Percentiles rank a stretch among this genome's conserved stretches.
phyloP scores from a whole-genome alignment of 2,329 filamentous ascomycete species.

The Microdochium paspali region DNA sequence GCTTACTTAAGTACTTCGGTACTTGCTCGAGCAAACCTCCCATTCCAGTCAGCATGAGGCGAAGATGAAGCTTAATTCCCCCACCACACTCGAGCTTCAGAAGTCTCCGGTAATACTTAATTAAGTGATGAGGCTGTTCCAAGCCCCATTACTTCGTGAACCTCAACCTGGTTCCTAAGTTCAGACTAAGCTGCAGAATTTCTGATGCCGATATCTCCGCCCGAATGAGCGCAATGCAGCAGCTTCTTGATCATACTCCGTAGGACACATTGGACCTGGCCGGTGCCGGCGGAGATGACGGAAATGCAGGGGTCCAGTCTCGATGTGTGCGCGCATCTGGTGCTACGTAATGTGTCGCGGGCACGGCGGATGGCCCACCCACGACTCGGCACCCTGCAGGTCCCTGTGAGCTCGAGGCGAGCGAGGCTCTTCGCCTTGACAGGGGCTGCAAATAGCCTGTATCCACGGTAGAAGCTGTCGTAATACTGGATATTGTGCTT shows the following conservation, averaged over 20 bases:
- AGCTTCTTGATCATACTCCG: background rate
- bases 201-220: background rate
- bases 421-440: background rate
- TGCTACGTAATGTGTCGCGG: background rate
- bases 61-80: no score
- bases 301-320: background rate
- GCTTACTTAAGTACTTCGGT: no score
- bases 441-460: no score
- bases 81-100: no score
- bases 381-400: background rate
- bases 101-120: no score
- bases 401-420: background rate
- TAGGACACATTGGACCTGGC: background rate
- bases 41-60: no score
- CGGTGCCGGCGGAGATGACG: background rate
- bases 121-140: no score
- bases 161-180: background rate
- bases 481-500: no score
- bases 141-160: no score
- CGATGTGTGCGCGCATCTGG: background rate
- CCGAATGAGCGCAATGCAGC: background rate
- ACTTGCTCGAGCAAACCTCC: no score
- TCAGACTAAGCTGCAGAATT: background rate
- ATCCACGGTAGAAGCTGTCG: no score
- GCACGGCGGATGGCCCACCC: background rate